phyloP scores from a whole-genome alignment of 352 stramenopile genomes.

The Phytopythium sindhum region DNA sequence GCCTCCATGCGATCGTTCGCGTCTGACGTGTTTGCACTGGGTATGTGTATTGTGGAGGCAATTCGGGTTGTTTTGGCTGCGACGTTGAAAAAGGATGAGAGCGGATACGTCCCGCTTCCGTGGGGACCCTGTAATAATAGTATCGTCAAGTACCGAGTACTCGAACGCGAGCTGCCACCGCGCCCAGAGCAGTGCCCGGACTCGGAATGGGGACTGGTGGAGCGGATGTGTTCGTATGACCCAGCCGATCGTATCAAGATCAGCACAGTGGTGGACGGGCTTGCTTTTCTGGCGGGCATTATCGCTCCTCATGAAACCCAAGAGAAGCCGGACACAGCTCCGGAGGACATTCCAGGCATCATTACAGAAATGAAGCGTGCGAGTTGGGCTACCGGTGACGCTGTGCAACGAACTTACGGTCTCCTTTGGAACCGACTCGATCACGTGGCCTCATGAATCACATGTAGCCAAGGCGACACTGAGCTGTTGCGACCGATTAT shows the following conservation, averaged over 20 bases:
- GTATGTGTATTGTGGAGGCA: conserved; percentile 15
- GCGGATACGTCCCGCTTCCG: not conserved
- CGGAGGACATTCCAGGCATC: no score
- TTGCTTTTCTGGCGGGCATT: not conserved
- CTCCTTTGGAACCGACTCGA: no score
- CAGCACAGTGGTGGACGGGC: not conserved
- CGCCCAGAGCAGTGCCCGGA: not conserved
- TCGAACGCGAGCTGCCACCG: not conserved
- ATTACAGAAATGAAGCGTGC: no score
- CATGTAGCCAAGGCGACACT: no score
- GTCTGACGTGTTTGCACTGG: conserved; percentile 15
- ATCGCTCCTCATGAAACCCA: no score
- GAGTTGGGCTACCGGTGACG: no score
- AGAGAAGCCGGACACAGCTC: no score
- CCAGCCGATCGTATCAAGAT: not conserved
- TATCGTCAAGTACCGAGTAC: not conserved
- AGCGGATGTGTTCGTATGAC: not conserved
- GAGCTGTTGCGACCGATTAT: no score
- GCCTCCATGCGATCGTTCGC: conserved; percentile 3
- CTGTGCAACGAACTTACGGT: no score
- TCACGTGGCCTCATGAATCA: no score
- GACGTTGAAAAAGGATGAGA: not conserved
- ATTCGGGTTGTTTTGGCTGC: not conserved
- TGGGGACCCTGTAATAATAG: not conserved
- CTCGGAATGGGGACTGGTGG: not conserved